Percentiles rank a stretch among this genome's conserved stretches.
These are phyloP conservation scores for Fusarium bactridioides DNA, from an alignment of 2,329 filamentous ascomycete species.

Conservation along the genomic window DNA sequence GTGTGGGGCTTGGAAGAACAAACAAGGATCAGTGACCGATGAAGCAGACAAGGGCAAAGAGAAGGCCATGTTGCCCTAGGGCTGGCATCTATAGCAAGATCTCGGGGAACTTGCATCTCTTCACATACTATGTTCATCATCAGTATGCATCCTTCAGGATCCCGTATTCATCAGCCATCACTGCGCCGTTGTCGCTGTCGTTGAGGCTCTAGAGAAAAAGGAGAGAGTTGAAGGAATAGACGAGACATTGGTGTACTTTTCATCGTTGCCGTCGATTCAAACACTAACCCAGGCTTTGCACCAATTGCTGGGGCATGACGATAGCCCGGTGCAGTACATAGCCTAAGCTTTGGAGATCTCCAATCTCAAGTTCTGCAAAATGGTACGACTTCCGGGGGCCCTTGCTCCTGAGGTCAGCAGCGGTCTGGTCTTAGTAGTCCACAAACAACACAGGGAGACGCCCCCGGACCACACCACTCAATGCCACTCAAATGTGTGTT, in stretches of 20 bases:
- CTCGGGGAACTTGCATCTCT: constrained; percentile 18
- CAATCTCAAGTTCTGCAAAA: constrained; percentile 41
- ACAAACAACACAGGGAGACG: constrained; percentile 28
- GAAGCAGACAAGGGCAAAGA: constrained; percentile 26
- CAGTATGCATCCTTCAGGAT: not conserved
- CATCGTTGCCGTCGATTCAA: constrained; percentile 22
- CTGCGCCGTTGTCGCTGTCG: not conserved
- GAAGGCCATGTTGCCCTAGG: constrained; percentile 33
- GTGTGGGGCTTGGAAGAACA: constrained; percentile 23
- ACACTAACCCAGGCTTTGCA: constrained; percentile 28
- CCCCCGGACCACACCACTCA: constrained; percentile 28
- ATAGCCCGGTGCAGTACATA: constrained; percentile 37
- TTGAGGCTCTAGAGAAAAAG: not conserved
- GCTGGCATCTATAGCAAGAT: constrained; percentile 27
- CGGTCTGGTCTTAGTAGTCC: constrained; percentile 34
- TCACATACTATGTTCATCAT: constrained; percentile 14
- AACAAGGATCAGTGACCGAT: constrained; percentile 34
- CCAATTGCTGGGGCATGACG: constrained; percentile 37
- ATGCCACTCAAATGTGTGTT: constrained; percentile 33
- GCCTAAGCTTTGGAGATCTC: constrained; percentile 41
- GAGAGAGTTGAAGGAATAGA: constrained; percentile 13
- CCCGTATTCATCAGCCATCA: not conserved
- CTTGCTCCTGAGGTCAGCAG: constrained; percentile 34
- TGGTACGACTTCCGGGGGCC: constrained; percentile 41
- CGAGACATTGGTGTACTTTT: constrained; percentile 28